These are phyloP conservation scores for Perkinsus marinus DNA, from an alignment of 169 alveolate species.

Conservation along the genomic window DNA sequence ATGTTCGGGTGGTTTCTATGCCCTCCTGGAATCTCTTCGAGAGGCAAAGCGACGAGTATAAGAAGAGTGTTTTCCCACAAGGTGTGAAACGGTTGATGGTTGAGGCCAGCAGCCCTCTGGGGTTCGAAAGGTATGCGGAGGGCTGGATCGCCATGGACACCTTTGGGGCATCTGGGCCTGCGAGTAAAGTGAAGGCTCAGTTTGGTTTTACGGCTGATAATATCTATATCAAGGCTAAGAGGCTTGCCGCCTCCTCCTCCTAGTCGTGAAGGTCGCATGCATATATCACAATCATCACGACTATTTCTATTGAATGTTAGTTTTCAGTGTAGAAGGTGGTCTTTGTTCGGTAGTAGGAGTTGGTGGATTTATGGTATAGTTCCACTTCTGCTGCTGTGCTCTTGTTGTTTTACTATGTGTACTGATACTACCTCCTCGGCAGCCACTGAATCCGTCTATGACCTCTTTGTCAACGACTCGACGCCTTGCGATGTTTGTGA, in stretches of 20 bases:
- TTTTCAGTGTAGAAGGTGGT: no score
- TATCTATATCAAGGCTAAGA: slow-evolving; percentile 9
- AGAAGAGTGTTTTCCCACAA: slow-evolving; percentile 19
- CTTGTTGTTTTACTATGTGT: not conserved
- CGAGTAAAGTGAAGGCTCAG: slow-evolving; percentile 23
- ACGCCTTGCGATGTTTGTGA: not conserved
- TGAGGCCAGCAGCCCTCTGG: slow-evolving; percentile 29
- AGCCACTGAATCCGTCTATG: not conserved
- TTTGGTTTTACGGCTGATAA: slow-evolving; percentile 16
- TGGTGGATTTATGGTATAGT: not conserved
- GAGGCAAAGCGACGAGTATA: slow-evolving; percentile 33
- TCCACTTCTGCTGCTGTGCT: not conserved
- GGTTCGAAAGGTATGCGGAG: slow-evolving; percentile 27
- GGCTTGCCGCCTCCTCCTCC: not conserved
- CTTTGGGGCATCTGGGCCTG: slow-evolving; percentile 32
- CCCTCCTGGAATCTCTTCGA: slow-evolving; percentile 53
- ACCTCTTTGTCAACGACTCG: not conserved
- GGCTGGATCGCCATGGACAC: slow-evolving; percentile 20
- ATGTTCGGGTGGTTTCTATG: slow-evolving; percentile 52
- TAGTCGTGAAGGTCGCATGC: no score
- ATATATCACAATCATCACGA: no score
- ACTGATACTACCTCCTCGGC: not conserved
- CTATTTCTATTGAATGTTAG: no score
- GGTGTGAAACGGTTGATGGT: slow-evolving; percentile 10
- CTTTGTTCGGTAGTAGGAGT: no score